Evolutionary conservation across 2,329 filamentous ascomycete genomes (phyloP).

Genomic region (Botrytis galanthina): DNA sequence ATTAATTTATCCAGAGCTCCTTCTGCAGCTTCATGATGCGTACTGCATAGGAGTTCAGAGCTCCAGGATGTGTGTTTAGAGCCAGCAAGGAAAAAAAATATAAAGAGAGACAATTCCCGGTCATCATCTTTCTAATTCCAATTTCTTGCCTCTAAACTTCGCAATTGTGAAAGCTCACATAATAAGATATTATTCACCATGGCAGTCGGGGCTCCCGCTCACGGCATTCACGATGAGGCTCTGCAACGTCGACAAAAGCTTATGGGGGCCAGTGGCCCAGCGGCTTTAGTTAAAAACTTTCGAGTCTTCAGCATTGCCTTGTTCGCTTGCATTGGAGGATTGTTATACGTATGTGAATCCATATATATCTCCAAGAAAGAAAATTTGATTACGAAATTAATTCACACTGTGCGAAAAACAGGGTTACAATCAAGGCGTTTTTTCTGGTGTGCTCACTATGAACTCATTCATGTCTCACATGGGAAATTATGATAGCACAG

Average conservation of each 20-base stretch:
- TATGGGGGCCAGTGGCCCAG: constrained; percentile 52
- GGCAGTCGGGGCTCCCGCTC: constrained; percentile 12
- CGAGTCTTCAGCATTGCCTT: constrained; percentile 59
- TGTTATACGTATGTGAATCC: constrained; percentile 43
- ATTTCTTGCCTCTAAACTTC: neutral
- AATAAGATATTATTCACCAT: neutral
- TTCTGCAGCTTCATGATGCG: neutral
- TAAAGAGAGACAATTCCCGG: neutral
- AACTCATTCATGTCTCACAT: constrained; percentile 52
- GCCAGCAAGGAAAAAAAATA: neutral
- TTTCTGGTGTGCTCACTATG: constrained; percentile 66
- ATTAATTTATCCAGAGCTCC: neutral
- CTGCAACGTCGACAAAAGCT: constrained; percentile 51
- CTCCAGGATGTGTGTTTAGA: neutral
- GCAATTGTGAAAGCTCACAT: neutral
- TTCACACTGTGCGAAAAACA: neutral
- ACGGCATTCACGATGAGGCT: constrained; percentile 50
- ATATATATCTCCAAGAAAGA: neutral
- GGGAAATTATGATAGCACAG: constrained; percentile 51
- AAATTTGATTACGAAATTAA: neutral
- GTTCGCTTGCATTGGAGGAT: constrained; percentile 62
- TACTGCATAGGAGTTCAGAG: neutral
- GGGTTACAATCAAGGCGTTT: constrained; percentile 74
- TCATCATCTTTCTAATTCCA: neutral
- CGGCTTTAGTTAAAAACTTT: constrained; percentile 57